Evolutionary conservation across 306 rosid species (phyloP).

Genomic region (Lithocarpus polystachyus): DNA sequence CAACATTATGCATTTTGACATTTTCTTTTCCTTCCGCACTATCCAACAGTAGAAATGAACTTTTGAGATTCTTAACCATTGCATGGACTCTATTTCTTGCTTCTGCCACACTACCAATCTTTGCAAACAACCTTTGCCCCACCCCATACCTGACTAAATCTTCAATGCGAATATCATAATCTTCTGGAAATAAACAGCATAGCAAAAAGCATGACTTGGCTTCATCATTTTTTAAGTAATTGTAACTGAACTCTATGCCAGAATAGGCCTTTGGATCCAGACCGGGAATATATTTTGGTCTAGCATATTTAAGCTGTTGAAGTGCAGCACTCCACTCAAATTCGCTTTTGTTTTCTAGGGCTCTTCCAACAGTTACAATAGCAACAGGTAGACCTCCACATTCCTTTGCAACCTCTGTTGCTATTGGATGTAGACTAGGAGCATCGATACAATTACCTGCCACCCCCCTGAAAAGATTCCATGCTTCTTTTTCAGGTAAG

Average conservation of each 20-base stretch:
- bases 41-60: constrained; percentile 11
- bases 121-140: constrained; percentile 18
- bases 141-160: constrained; percentile 9
- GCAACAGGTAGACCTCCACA: constrained; percentile 45
- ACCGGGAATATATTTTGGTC: no score
- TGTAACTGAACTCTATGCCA: constrained; percentile 5
- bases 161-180: constrained; percentile 15
- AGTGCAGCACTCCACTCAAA: constrained; percentile 18
- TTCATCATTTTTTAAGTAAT: constrained; percentile 11
- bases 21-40: accelerated
- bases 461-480: constrained; percentile 15
- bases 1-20: not conserved
- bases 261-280: not conserved
- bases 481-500: constrained; percentile 6
- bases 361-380: constrained; percentile 27
- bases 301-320: not conserved
- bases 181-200: constrained; percentile 27
- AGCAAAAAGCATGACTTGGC: constrained; percentile 14
- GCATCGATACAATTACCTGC: not conserved
- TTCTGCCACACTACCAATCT: not conserved
- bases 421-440: not conserved
- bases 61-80: constrained; percentile 16
- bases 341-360: not conserved
- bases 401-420: constrained; percentile 17
- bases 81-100: constrained; percentile 20